These are phyloP conservation scores for Fonsecaea multimorphosa DNA, from an alignment of 2,329 filamentous ascomycete genomes.

Conservation along the genomic window DNA sequence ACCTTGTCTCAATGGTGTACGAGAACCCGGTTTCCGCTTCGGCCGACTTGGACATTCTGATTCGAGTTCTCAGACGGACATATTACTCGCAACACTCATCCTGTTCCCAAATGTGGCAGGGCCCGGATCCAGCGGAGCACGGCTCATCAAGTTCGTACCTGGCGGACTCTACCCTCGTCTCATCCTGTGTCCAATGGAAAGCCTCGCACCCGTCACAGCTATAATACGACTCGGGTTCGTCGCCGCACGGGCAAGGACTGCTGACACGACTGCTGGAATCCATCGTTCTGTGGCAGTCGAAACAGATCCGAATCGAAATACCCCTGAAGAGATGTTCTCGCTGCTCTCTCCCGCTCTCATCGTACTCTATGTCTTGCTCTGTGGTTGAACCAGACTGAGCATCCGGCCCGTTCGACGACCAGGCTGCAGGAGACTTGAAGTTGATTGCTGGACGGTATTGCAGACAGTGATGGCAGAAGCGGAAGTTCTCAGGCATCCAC, in stretches of 20 bases:
- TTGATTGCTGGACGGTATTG: not conserved
- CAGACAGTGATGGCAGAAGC: constrained; percentile 12
- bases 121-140: not conserved
- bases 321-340: not conserved
- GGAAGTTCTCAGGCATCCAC: not conserved
- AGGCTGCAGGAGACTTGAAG: not conserved
- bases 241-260: not conserved
- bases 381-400: not conserved
- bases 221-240: not conserved
- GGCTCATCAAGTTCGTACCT: not conserved
- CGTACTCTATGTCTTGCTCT: not conserved
- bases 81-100: not conserved
- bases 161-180: not conserved
- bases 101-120: not conserved
- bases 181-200: constrained; percentile 1
- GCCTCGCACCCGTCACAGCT: constrained; percentile 4
- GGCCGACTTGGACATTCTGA: not conserved
- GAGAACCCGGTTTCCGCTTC: not conserved
- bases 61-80: not conserved
- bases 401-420: not conserved
- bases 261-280: too few species aligned
- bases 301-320: not conserved
- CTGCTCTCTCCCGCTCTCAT: not conserved
- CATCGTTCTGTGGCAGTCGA: constrained; percentile 4
- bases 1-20: not conserved